Evolutionary conservation across 306 rosid species (phyloP).

Genomic region (Mimosa bimucronata): DNA sequence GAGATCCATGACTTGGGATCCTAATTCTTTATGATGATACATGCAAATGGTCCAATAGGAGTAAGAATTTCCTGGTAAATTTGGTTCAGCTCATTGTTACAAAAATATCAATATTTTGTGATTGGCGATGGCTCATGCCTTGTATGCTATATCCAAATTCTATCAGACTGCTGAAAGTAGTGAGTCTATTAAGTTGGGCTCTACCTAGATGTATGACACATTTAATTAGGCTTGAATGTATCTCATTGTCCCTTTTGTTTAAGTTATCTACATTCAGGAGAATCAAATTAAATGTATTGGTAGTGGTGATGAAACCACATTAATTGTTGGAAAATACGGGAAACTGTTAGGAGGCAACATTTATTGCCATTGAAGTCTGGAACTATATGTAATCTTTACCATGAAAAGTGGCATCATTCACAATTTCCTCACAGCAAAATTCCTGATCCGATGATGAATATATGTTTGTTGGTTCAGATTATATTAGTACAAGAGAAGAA

Average conservation of each 20-base stretch:
- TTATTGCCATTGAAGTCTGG: slow-evolving; percentile 15
- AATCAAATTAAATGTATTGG: slow-evolving; percentile 3
- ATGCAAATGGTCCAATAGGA: not conserved
- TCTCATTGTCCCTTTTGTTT: not conserved
- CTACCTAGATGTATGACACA: not conserved
- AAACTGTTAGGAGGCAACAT: not conserved
- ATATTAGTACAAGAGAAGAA: slow-evolving; percentile 76
- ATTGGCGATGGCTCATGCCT: slow-evolving; percentile 4
- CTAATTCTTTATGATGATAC: not conserved
- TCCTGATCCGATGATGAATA: not conserved
- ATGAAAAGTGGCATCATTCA: not conserved
- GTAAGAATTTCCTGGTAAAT: not conserved
- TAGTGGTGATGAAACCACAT: not conserved
- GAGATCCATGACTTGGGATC: not conserved
- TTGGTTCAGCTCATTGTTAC: not conserved
- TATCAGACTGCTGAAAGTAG: not conserved
- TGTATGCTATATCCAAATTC: not conserved
- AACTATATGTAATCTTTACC: not conserved
- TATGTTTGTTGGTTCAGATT: slow-evolving; percentile 49
- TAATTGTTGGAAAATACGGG: not conserved
- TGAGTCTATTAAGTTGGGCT: not conserved
- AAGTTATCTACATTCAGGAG: not conserved
- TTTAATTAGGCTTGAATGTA: not conserved
- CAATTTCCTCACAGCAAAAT: not conserved
- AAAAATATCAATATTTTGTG: not conserved